Conservation (phyloP, 2,329 filamentous ascomycete species). For the Alternaria brassicae region DNA sequence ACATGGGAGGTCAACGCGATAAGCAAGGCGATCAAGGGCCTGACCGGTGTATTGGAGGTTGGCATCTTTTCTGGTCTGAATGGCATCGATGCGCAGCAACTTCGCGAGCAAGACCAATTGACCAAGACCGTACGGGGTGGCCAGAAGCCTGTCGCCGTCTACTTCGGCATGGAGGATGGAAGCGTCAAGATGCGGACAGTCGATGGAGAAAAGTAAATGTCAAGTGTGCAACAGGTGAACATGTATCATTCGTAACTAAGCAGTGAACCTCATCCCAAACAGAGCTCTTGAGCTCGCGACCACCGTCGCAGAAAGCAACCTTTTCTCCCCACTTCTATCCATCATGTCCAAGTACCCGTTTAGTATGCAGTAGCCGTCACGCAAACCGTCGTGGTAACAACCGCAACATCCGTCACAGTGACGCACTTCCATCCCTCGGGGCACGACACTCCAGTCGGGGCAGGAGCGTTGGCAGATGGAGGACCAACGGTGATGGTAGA, state of each 20-base stretch:
- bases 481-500: conserved; percentile 25
- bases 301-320: conserved; percentile 20
- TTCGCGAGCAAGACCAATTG: conserved; percentile 39
- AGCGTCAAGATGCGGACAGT: conserved; percentile 50
- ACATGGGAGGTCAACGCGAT: conserved; percentile 82
- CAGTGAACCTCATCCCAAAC: conserved; percentile 11
- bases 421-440: conserved; percentile 35
- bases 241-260: conserved; percentile 12
- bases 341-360: neutral
- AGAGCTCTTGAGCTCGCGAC: conserved; percentile 24
- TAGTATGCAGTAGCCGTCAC: conserved; percentile 28
- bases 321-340: neutral
- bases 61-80: conserved; percentile 88
- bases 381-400: conserved; percentile 38
- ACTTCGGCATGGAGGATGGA: conserved; percentile 84
- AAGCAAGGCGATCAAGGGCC: conserved; percentile 75
- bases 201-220: conserved; percentile 31
- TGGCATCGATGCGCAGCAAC: conserved; percentile 70
- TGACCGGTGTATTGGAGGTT: conserved; percentile 89
- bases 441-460: conserved; percentile 29
- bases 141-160: conserved; percentile 91
- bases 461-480: conserved; percentile 25
- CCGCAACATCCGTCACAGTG: conserved; percentile 29
- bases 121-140: conserved; percentile 60
- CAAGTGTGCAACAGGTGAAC: neutral